Percentiles rank a stretch among this genome's conserved stretches.
Evolutionary conservation across 2,329 filamentous ascomycete species (phyloP).

Genomic region (Zalaria obscura): DNA sequence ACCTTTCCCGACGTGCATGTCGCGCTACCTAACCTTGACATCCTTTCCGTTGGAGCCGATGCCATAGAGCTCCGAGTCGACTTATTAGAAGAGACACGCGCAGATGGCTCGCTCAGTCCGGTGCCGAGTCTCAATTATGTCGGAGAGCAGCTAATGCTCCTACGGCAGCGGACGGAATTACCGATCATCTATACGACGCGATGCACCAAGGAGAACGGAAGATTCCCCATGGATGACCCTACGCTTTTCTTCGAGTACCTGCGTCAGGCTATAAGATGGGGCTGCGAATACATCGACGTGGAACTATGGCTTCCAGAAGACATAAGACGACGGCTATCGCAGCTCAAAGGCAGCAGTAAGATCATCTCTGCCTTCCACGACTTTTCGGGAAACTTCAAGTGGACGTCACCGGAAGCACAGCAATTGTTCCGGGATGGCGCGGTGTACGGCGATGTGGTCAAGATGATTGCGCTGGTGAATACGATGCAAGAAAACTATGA

Average conservation of each 20-base stretch:
- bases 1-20: conserved; percentile 78
- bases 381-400: conserved; percentile 72
- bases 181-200: conserved; percentile 85
- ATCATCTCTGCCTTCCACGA: conserved; percentile 91
- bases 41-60: conserved; percentile 74
- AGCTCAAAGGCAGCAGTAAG: conserved; percentile 60
- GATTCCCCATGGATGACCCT: conserved; percentile 72
- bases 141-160: conserved; percentile 70
- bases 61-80: conserved; percentile 77
- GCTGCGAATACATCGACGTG: conserved; percentile 79
- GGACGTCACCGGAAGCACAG: conserved; percentile 61
- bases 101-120: conserved; percentile 45
- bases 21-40: conserved; percentile 72
- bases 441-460: conserved; percentile 71
- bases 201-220: conserved; percentile 68
- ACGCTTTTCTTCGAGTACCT: conserved; percentile 64
- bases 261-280: conserved; percentile 76
- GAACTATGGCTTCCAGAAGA: conserved; percentile 74
- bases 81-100: conserved; percentile 56
- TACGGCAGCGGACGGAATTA: conserved; percentile 70
- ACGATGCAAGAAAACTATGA: conserved; percentile 80
- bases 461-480: conserved; percentile 77
- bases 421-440: conserved; percentile 57
- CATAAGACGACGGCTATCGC: conserved; percentile 53
- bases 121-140: conserved; percentile 74